Evolutionary conservation across 129 eudicot genomes (phyloP).

Genomic region (Sambucus nigra): DNA sequence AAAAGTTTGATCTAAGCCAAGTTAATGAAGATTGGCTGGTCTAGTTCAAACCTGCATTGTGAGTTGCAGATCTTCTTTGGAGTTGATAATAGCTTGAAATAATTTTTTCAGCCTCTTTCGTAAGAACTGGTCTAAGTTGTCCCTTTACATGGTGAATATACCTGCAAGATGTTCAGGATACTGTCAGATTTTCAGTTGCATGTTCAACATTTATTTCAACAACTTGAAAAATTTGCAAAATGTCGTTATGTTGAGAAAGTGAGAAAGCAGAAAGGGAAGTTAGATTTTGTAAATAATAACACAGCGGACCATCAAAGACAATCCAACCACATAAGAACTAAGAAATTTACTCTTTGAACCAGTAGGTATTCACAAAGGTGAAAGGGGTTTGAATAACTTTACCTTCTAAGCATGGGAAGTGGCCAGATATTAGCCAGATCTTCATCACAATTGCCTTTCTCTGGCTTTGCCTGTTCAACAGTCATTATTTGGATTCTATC

Average conservation of each 20-base stretch:
- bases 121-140: slow-evolving; percentile 67
- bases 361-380: neutral
- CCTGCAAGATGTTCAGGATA: slow-evolving; percentile 32
- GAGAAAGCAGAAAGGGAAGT: no score
- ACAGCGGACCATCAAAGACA: no score
- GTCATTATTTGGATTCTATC: slow-evolving; percentile 6
- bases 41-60: slow-evolving; percentile 61
- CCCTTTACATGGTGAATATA: slow-evolving; percentile 78
- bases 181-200: no score
- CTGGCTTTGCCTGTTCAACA: slow-evolving; percentile 49
- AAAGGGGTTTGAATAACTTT: slow-evolving; percentile 2
- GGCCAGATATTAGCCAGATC: slow-evolving; percentile 59
- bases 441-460: slow-evolving; percentile 40
- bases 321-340: no score
- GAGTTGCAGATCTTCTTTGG: slow-evolving; percentile 76
- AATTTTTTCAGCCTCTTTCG: slow-evolving; percentile 78
- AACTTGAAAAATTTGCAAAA: no score
- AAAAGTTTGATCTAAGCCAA: neutral
- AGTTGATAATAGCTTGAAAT: slow-evolving; percentile 89
- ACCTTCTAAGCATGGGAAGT: slow-evolving; percentile 85
- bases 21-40: slow-evolving; percentile 3
- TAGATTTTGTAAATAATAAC: no score
- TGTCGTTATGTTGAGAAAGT: no score
- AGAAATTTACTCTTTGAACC: neutral
- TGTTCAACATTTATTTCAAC: no score